Conservation (phyloP, 805 yeast species). For the Candida khao-thaluensis region DNA sequence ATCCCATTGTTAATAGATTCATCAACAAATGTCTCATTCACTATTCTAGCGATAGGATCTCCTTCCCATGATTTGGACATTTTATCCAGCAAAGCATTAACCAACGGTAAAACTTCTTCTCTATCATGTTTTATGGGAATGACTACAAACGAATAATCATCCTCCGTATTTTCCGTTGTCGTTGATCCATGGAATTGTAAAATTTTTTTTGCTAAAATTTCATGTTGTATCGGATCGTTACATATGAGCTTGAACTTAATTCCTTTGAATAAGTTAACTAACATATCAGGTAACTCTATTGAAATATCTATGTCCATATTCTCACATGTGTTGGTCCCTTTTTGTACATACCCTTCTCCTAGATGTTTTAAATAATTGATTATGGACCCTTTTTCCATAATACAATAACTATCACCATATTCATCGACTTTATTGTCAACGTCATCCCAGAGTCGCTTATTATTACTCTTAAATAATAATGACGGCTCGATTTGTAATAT, state of each 20-base stretch:
- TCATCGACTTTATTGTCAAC: constrained; percentile 45
- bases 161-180: neutral
- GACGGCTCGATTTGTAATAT: constrained; percentile 59
- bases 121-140: neutral
- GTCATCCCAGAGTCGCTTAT: constrained; percentile 20
- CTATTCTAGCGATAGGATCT: constrained; percentile 32
- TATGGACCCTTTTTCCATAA: constrained; percentile 12
- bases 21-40: constrained; percentile 31
- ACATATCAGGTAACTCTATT: neutral
- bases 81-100: constrained; percentile 19
- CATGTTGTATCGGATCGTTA: neutral
- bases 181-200: constrained; percentile 5
- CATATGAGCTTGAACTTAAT: constrained; percentile 6
- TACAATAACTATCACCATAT: constrained; percentile 60
- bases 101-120: constrained; percentile 12
- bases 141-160: constrained; percentile 1
- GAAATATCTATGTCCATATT: constrained; percentile 1
- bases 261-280: constrained; percentile 7
- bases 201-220: constrained; percentile 1
- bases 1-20: constrained; percentile 24
- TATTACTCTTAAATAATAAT: constrained; percentile 49
- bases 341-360: neutral
- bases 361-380: constrained; percentile 7
- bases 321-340: neutral
- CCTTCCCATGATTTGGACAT: constrained; percentile 15